These are phyloP conservation scores for Didymellaceae sp. DNA, from an alignment of 2,329 filamentous ascomycete species.

Conservation along the genomic window DNA sequence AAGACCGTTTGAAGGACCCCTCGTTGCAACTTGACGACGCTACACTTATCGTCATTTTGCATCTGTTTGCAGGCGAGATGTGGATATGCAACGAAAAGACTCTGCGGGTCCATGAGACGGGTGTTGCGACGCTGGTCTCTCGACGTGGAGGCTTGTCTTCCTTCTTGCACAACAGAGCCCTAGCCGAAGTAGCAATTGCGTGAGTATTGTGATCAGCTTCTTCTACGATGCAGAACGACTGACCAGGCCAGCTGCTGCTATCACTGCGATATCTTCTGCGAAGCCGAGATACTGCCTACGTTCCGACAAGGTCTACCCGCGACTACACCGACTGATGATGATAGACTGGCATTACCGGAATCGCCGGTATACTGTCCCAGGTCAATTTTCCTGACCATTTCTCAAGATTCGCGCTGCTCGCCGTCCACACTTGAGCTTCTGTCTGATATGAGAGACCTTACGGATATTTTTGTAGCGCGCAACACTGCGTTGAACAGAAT, in stretches of 20 bases:
- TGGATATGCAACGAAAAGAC: slow-evolving; percentile 39
- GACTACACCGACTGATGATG: background rate
- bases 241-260: slow-evolving; percentile 28
- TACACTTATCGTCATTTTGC: slow-evolving; percentile 40
- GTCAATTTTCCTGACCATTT: slow-evolving; percentile 27
- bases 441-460: slow-evolving; percentile 42
- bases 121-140: slow-evolving; percentile 32
- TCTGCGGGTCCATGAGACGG: slow-evolving; percentile 31
- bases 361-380: slow-evolving; percentile 44
- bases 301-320: slow-evolving; percentile 25
- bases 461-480: slow-evolving; percentile 35
- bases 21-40: slow-evolving; percentile 24
- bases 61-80: slow-evolving; percentile 41
- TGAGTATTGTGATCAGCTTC: slow-evolving; percentile 18
- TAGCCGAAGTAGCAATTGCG: slow-evolving; percentile 33
- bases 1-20: slow-evolving; percentile 24
- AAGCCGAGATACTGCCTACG: slow-evolving; percentile 25
- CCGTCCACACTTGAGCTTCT: slow-evolving; percentile 32
- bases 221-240: background rate
- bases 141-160: slow-evolving; percentile 31
- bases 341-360: slow-evolving; percentile 34
- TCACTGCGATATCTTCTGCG: slow-evolving; percentile 40
- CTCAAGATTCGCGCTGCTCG: slow-evolving; percentile 31
- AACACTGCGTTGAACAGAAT: slow-evolving; percentile 2
- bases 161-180: slow-evolving; percentile 19